These are phyloP conservation scores for Halteria grandinella DNA, from an alignment of 73 alveolate species.

Conservation along the genomic window DNA sequence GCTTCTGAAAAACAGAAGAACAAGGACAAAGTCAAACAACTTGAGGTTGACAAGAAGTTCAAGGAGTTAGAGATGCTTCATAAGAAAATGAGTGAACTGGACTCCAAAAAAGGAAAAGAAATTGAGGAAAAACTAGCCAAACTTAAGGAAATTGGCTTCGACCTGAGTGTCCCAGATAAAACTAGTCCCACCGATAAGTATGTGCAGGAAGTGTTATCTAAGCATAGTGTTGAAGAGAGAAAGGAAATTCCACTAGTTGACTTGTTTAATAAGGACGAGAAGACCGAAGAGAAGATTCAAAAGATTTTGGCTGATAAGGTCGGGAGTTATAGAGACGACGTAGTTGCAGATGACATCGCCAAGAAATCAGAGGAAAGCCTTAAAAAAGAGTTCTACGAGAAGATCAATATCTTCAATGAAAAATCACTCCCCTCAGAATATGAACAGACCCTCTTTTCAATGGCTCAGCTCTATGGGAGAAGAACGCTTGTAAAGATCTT, in stretches of 20 bases:
- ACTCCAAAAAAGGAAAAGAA: conserved; percentile 16
- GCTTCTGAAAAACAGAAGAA: background rate
- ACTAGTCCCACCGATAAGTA: no score
- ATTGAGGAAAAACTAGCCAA: background rate
- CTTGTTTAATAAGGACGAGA: background rate
- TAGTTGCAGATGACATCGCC: background rate
- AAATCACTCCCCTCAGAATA: conserved; percentile 1
- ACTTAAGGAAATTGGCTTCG: conserved; percentile 12
- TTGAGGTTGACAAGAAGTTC: conserved; percentile 28
- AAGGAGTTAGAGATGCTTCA: conserved; percentile 3
- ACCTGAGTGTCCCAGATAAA: no score
- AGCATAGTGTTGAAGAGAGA: no score
- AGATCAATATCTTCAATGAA: background rate
- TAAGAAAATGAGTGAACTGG: background rate
- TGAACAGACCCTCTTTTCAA: background rate
- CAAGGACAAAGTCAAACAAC: conserved; percentile 5
- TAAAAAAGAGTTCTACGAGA: background rate
- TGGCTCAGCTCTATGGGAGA: conserved; percentile 11
- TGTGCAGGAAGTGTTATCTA: no score
- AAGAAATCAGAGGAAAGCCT: background rate
- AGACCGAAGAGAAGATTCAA: background rate
- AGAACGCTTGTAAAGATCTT: conserved; percentile 2
- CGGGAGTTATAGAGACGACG: conserved; percentile 4
- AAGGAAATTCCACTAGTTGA: background rate
- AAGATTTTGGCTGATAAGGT: background rate